Evolutionary conservation across 441 rosid species (phyloP), one percentile per base, ranked within the genome.

Genomic region (Pelargonium fulgidum): DNA sequence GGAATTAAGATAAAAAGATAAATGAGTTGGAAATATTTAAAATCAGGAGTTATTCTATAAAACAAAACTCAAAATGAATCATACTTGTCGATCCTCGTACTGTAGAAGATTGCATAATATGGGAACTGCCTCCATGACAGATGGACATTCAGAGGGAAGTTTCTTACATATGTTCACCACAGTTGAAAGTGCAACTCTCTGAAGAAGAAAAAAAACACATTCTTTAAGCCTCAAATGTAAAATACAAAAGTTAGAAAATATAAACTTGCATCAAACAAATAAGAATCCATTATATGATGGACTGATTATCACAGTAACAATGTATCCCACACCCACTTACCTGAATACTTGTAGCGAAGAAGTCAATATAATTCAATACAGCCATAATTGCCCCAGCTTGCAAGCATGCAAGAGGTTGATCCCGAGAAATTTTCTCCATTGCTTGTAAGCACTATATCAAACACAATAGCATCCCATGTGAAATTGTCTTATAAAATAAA

Each of bases 161-260:
- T 86, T 87, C 87, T 80, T 85, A 75, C 98, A 95, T 77, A 92
- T 87, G 79, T 95, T 92, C 72, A 86, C 93, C 79, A 92, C 98
- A 47, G 90, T 84, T 72, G 93, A 88, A 81, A 95, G 89, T 29
- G 98, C 98, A 75, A 89, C 95, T 74, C 99, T 91, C 99, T 95
- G 83, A 65, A 72, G 63, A 11, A 67, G 50, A 63, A 72, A 74
- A 13, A 65, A 61, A 65, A 72, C 71, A 64, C 61, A 44, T 12
- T 56, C 44, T 42, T 59, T 44, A 66, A 69, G 58, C 58, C 16
- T 71, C 73, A n/a, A 29, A 22, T 9, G 22, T 22, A 36, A 64
- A 64, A 64, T 62, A 29, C 41, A 11, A 62, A 13, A 29, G 4
- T 4, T 26, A 39, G 16, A n/a, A 14, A 0, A 26, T 13, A 26